Evolutionary conservation across 164 flowering plant species (phyloP).

Genomic region (Magnolia sinica): DNA sequence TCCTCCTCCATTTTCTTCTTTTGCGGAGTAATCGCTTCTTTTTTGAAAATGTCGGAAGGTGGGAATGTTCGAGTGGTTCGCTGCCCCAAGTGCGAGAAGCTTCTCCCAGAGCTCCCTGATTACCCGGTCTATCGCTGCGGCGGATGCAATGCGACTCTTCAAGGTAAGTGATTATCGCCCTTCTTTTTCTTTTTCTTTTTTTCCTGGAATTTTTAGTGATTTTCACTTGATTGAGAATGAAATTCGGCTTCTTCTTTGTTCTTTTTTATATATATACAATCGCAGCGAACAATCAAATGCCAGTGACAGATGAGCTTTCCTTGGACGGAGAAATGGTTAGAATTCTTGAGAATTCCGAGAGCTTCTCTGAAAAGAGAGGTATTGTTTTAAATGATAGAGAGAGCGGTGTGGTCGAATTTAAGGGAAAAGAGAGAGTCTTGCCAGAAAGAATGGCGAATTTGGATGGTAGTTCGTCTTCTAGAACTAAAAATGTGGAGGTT

Average conservation of each 20-base stretch:
- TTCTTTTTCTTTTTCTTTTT: no score
- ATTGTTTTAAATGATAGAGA: slow-evolving; percentile 18
- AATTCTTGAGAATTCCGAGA: slow-evolving; percentile 20
- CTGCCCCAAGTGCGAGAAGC: slow-evolving; percentile 60
- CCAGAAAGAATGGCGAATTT: slow-evolving; percentile 18
- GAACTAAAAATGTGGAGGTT: slow-evolving; percentile 14
- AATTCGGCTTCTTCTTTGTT: background rate
- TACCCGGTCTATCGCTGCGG: slow-evolving; percentile 54
- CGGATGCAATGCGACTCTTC: slow-evolving; percentile 57
- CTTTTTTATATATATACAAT: slow-evolving; percentile 4
- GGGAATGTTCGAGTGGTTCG: slow-evolving; percentile 48
- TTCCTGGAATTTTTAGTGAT: background rate
- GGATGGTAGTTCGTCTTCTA: slow-evolving; percentile 18
- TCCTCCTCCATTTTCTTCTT: background rate
- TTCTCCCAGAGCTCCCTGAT: slow-evolving; percentile 47
- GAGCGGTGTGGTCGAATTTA: slow-evolving; percentile 17
- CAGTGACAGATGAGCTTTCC: slow-evolving; percentile 19
- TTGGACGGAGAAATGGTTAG: slow-evolving; percentile 25
- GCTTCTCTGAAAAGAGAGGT: slow-evolving; percentile 11
- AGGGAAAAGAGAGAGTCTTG: slow-evolving; percentile 15
- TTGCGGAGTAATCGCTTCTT: background rate
- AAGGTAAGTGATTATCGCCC: slow-evolving; percentile 29
- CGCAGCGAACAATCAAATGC: slow-evolving; percentile 36
- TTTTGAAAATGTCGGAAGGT: slow-evolving; percentile 38
- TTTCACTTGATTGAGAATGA: background rate